Evolutionary conservation across 768 basidiomycete genomes (phyloP).

Genomic region (Lentinula sp.): DNA sequence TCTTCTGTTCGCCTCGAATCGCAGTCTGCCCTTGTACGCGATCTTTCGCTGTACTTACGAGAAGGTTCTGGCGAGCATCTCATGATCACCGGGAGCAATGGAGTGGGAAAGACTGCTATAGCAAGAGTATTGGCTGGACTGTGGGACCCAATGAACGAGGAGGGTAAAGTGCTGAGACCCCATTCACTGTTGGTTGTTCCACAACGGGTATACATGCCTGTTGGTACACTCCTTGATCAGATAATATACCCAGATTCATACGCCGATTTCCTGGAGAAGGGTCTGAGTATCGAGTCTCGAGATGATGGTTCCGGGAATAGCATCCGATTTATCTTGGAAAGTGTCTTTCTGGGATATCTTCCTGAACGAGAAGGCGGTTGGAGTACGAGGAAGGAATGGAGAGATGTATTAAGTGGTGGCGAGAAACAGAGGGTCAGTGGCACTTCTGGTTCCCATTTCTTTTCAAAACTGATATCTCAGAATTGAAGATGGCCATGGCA

Average conservation of each 20-base stretch:
- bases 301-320: slow-evolving; percentile 43
- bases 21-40: slow-evolving; percentile 47
- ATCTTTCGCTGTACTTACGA: slow-evolving; percentile 56
- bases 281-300: background rate
- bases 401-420: slow-evolving; percentile 91
- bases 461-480: slow-evolving; percentile 7
- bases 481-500: slow-evolving; percentile 75
- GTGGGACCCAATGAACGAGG: slow-evolving; percentile 61
- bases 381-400: slow-evolving; percentile 89
- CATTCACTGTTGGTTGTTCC: slow-evolving; percentile 79
- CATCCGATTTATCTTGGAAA: slow-evolving; percentile 69
- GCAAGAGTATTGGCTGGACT: slow-evolving; percentile 86
- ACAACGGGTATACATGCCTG: slow-evolving; percentile 89
- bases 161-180: slow-evolving; percentile 2
- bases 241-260: slow-evolving; percentile 90
- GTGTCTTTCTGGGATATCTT: slow-evolving; percentile 80
- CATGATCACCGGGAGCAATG: slow-evolving; percentile 91
- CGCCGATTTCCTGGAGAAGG: slow-evolving; percentile 50
- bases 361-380: slow-evolving; percentile 87
- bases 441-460: slow-evolving; percentile 22
- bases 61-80: slow-evolving; percentile 66
- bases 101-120: slow-evolving; percentile 87
- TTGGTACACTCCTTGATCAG: slow-evolving; percentile 85
- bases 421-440: slow-evolving; percentile 77
- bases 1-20: slow-evolving; percentile 26